Evolutionary conservation across 768 basidiomycete species (phyloP).

Genomic region (Boletus pseudopeckii): DNA sequence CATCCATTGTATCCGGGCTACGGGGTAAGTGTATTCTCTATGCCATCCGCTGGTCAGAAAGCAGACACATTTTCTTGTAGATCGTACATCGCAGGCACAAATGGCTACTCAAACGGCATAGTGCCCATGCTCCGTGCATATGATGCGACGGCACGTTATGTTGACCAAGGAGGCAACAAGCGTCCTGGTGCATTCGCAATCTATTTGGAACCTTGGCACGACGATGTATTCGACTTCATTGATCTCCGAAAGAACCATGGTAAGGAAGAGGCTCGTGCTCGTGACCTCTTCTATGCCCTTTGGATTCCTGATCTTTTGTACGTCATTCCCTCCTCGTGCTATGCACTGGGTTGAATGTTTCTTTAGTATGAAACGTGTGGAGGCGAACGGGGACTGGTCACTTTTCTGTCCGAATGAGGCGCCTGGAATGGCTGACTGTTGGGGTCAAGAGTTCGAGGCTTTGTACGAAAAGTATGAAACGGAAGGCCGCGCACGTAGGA

Average conservation of each 20-base stretch:
- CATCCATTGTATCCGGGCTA: constrained; percentile 96
- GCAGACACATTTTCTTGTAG: constrained; percentile 38
- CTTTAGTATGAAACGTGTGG: constrained; percentile 92
- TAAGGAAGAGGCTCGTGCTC: constrained; percentile 94
- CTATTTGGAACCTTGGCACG: constrained; percentile 99
- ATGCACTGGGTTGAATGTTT: neutral
- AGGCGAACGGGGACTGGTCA: constrained; percentile 86
- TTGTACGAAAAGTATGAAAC: constrained; percentile 85
- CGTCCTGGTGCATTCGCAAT: constrained; percentile 98
- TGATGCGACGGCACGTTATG: constrained; percentile 97
- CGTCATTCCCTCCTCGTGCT: constrained; percentile 24
- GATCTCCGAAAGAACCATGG: constrained; percentile 99
- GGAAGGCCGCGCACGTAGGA: constrained; percentile 82
- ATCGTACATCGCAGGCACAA: constrained; percentile 98
- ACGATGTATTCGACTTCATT: constrained; percentile 95
- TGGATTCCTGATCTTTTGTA: constrained; percentile 98
- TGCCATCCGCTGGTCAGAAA: neutral
- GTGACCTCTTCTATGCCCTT: constrained; percentile 96
- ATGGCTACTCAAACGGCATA: constrained; percentile 98
- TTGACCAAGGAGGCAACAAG: constrained; percentile 99
- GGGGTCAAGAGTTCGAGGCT: constrained; percentile 85
- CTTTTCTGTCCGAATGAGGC: constrained; percentile 98
- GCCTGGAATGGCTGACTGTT: constrained; percentile 82
- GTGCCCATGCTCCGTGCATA: constrained; percentile 98
- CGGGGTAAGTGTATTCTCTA: constrained; percentile 55